A percentile compares a stretch with the other conserved stretches of the same genome.
phyloP scores from a whole-genome alignment of 805 yeast species.

The Kodamaea lidongshanica region DNA sequence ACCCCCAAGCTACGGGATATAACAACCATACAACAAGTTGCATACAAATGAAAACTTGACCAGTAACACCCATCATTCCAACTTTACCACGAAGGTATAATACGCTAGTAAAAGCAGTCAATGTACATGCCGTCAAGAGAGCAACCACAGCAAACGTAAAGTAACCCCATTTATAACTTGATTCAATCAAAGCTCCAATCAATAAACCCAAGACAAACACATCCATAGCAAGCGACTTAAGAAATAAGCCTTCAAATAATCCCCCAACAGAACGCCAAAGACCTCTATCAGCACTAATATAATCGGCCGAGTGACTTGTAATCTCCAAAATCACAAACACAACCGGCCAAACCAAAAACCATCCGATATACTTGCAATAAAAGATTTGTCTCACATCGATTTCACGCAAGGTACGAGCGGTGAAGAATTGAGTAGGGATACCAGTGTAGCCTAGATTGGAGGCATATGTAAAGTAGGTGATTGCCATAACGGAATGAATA shows the following conservation, averaged over 20 bases:
- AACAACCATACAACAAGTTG: constrained; percentile 42
- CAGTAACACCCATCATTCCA: constrained; percentile 2
- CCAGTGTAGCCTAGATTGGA: constrained; percentile 53
- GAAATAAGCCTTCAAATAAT: constrained; percentile 30
- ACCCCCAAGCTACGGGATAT: constrained; percentile 46
- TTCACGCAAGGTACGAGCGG: constrained; percentile 29
- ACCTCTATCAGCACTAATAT: constrained; percentile 27
- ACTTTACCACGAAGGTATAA: constrained; percentile 7
- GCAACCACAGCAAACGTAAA: constrained; percentile 48
- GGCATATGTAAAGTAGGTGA: constrained; percentile 50
- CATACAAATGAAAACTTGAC: constrained; percentile 20
- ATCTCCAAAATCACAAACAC: constrained; percentile 29
- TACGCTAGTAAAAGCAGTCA: constrained; percentile 15
- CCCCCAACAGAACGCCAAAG: constrained; percentile 22
- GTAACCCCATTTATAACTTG: constrained; percentile 66
- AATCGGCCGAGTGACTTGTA: constrained; percentile 24
- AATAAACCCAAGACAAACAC: constrained; percentile 49
- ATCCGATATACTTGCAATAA: constrained; percentile 51
- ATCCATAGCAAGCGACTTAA: constrained; percentile 40
- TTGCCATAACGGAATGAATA: constrained; percentile 37
- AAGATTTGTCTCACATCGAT: constrained; percentile 45
- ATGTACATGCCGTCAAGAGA: constrained; percentile 35
- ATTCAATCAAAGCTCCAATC: constrained; percentile 49
- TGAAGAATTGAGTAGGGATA: constrained; percentile 43
- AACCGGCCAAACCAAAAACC: constrained; percentile 51